A percentile compares a stretch with the other conserved stretches of the same genome.
phyloP scores from a whole-genome alignment of 768 basidiomycete species.

The Boletus pseudo-olivaceus region DNA sequence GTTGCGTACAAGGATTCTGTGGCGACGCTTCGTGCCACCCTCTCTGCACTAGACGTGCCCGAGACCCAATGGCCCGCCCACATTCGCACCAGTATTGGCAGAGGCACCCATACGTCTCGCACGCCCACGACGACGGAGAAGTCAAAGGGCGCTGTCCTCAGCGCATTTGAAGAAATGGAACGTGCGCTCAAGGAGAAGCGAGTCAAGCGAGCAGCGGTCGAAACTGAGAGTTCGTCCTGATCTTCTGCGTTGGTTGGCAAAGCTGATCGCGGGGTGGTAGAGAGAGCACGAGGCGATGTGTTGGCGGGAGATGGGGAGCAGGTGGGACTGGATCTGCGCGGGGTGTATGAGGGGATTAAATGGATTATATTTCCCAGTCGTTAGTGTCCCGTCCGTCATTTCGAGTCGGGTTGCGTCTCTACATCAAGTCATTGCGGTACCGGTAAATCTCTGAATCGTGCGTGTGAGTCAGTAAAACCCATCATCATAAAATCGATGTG shows the following conservation, averaged over 20 bases:
- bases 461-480: neutral
- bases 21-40: constrained; percentile 43
- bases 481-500: neutral
- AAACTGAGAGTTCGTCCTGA: constrained; percentile 37
- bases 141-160: constrained; percentile 40
- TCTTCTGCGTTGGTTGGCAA: neutral
- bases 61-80: constrained; percentile 62
- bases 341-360: constrained; percentile 42
- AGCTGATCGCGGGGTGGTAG: constrained; percentile 16
- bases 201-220: constrained; percentile 26
- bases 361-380: constrained; percentile 52
- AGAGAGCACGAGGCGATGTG: constrained; percentile 16
- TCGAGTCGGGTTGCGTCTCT: neutral
- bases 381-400: constrained; percentile 11
- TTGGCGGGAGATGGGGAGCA: constrained; percentile 16
- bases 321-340: constrained; percentile 15
- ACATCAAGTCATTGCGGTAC: neutral
- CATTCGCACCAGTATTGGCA: constrained; percentile 33
- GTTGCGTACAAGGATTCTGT: constrained; percentile 58
- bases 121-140: constrained; percentile 4
- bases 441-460: neutral
- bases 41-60: constrained; percentile 48
- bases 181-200: constrained; percentile 49
- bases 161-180: constrained; percentile 75
- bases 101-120: neutral